Base-by-base conservation (phyloP, 306 rosid species). In the Echinosophora koreensis region DNA sequence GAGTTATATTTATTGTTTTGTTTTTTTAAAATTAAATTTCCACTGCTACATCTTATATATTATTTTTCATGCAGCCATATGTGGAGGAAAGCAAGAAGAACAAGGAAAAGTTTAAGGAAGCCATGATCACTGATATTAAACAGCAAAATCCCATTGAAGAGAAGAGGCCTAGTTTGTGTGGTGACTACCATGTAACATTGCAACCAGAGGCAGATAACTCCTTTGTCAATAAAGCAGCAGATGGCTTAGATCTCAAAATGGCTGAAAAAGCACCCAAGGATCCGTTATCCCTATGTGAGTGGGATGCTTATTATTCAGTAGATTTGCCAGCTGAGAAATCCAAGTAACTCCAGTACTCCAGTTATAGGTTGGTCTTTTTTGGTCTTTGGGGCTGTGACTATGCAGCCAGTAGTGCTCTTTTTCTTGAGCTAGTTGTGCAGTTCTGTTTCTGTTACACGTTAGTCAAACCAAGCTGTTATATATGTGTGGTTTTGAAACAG, bases 81-180 rank as follows among this genome's bases (percentile, higher is more conserved):
- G 59, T 75, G 66, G 84, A 82, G 42, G 82, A 65, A 79, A 78
- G 82, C 82, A 82, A 42, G 55, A 78, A 75, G 84, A 77, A 52
- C 47, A 78, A 60, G 54, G 86, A 66, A 51, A 63, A 66, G 41
- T 13, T 18, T 11, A 81, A 73, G 82, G 69, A 57, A 50, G 81
- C 60, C 46, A 69, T 55, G 76, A 75, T 55, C 14, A 15, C 15
- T 30, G 2, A 10, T 34, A 56, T 34, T 66, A 58, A 46, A 66
- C 27, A 71, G 76, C 68, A 61, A 69, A 69, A 60, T 16, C 6
- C 17, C 39, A 69, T 2, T 69, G 59, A 30, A 2, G 83, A 41
- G 59, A 68, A 77, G 66, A 8, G n/a, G 39, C 47, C 63, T 6
- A 61, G 63, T 30, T 4, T 11, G 7, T 15, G 34, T 42, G 30